phyloP scores from a whole-genome alignment of 2,329 filamentous ascomycete genomes.

The Penicillium capsulatum region DNA sequence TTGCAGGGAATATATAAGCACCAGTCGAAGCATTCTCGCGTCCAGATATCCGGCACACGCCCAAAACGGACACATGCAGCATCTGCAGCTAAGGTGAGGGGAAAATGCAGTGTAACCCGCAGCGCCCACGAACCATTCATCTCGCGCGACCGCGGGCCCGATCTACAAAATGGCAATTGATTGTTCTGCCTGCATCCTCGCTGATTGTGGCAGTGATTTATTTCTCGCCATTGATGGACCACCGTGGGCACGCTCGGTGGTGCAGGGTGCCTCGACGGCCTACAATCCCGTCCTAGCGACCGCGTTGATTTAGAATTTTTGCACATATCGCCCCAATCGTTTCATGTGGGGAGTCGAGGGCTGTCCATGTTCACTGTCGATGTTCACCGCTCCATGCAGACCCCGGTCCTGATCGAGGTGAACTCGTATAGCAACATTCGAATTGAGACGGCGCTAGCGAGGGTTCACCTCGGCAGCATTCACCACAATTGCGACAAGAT shows the following conservation, averaged over 20 bases:
- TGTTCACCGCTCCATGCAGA: slow-evolving; percentile 16
- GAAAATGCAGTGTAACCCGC: slow-evolving; percentile 14
- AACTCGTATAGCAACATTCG: too few species aligned
- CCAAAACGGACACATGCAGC: slow-evolving; percentile 7
- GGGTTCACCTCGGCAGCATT: too few species aligned
- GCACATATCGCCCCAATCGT: too few species aligned
- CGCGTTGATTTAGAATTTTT: neutral
- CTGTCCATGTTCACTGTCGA: neutral
- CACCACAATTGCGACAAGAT: too few species aligned
- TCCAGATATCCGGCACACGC: neutral
- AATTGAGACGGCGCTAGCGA: too few species aligned
- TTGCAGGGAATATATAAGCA: slow-evolving; percentile 2
- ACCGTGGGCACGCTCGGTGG: neutral
- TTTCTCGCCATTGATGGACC: slow-evolving; percentile 1
- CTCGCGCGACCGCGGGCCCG: neutral
- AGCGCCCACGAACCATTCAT: slow-evolving; percentile 12
- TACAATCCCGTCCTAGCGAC: neutral
- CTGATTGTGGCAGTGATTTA: slow-evolving; percentile 2
- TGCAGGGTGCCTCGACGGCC: slow-evolving; percentile 3
- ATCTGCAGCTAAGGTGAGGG: slow-evolving; percentile 13
- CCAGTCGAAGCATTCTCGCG: neutral
- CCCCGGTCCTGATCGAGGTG: neutral
- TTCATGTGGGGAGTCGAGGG: neutral
- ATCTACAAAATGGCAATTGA: slow-evolving; percentile 5
- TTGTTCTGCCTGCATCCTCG: slow-evolving; percentile 1